Base-by-base conservation (phyloP, 129 eudicot genomes). In the Helichrysum umbraculigerum region DNA sequence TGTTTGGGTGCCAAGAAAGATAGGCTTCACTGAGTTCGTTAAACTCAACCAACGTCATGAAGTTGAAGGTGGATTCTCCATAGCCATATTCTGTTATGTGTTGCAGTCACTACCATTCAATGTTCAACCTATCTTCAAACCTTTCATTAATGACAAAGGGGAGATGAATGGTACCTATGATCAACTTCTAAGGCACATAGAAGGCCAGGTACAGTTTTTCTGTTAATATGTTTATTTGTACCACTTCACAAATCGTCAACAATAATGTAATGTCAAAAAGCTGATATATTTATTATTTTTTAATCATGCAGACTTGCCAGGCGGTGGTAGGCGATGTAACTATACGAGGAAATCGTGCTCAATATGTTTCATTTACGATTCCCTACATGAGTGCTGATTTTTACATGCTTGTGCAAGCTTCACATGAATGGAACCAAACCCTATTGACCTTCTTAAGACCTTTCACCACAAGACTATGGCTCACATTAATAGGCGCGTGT, bases 1-100 rank as follows among this genome's bases (percentile, higher is more conserved):
- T 57, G 81, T 77, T 4, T 58, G 81, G 81, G 81, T 77, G 59
- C 81, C 81, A 58, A 77, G 69, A 28, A 77, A 77, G 11, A 0
- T 22, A 5, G 81, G 81, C 14, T 68, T 77, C 69, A 28, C 51
- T 3, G 81, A 77, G 70, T 69, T 77, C 19, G 70, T 77, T 16
- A n/a, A 68, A 39, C n/a, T 77, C 35, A 28, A 77, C 10, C 2
- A 58, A 14, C 15, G 58, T 25, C 39, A 15, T 2, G 65, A 69
- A 39, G 81, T 68, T 3, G 22, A 68, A 77, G 81, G 50, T 11
- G 81, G 81, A 39, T 77, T 77, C 61, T 68, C 75, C 25, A 12
- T 77, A 39, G 81, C 75, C 75, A 4, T 77, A 68, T 68, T 77
- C 2, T 77, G 81, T 28, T 14, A 77, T 39, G 81, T 70, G 3